Conservation (phyloP, 2,329 filamentous ascomycete species). For the Cordyceps militaris region DNA sequence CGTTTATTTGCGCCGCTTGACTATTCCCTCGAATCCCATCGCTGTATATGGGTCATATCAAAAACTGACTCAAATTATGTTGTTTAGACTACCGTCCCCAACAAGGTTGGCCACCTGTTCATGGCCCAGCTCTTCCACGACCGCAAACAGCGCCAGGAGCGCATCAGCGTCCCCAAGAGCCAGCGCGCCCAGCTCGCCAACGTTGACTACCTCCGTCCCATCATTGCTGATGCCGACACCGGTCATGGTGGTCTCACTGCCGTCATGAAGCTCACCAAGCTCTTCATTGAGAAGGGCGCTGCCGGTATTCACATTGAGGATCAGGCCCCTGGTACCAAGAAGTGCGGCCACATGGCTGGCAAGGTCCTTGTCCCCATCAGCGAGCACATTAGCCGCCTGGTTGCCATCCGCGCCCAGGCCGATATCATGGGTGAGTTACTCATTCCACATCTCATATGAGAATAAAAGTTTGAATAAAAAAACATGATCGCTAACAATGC, state of each 20-base stretch:
- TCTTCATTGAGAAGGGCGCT: constrained; percentile 93
- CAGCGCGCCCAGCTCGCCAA: constrained; percentile 69
- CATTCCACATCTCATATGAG: not conserved
- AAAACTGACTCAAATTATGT: constrained; percentile 2
- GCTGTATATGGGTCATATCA: not conserved
- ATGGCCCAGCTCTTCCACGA: constrained; percentile 99
- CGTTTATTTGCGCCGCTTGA: not conserved
- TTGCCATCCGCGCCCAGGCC: constrained; percentile 93
- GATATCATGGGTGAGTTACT: constrained; percentile 79
- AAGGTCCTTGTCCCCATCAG: constrained; percentile 95
- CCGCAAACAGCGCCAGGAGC: constrained; percentile 96
- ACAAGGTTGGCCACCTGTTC: constrained; percentile 97
- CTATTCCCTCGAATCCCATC: not conserved
- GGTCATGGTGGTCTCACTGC: constrained; percentile 97
- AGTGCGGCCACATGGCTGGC: constrained; percentile 98
- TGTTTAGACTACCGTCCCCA: constrained; percentile 82
- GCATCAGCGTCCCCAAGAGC: constrained; percentile 65
- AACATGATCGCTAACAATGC: constrained; percentile 2
- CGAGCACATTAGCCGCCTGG: constrained; percentile 96
- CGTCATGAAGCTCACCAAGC: constrained; percentile 98
- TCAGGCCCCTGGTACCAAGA: constrained; percentile 96
- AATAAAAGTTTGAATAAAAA: not conserved
- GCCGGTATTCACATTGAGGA: constrained; percentile 99
- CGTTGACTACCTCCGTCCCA: constrained; percentile 89
- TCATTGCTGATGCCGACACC: constrained; percentile 94